Conservation (phyloP, 1,284 basidiomycete genomes). For the Sporisorium scitamineum region DNA sequence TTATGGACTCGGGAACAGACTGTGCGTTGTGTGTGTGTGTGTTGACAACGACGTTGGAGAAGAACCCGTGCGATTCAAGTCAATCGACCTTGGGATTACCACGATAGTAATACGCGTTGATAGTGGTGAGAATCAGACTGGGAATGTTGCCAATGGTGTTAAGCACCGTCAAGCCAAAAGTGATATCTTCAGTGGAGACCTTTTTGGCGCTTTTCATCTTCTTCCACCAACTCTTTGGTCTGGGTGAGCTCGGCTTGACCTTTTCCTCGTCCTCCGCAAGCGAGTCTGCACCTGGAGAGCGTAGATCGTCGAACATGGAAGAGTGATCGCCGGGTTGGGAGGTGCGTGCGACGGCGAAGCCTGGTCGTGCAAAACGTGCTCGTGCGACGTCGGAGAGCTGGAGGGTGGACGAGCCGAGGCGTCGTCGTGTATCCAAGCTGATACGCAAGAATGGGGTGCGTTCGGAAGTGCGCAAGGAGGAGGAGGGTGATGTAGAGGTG, state of each 20-base stretch:
- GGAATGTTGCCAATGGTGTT: conserved; percentile 43
- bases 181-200: conserved; percentile 31
- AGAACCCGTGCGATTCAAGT: no score
- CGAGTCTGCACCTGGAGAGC: no score
- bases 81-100: conserved; percentile 46
- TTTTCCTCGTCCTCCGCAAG: neutral
- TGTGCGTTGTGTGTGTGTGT: neutral
- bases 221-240: neutral
- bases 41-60: no score
- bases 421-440: neutral
- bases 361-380: neutral
- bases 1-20: no score
- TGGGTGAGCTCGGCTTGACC: neutral
- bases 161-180: conserved; percentile 31
- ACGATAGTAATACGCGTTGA: conserved; percentile 25
- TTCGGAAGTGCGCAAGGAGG: neutral
- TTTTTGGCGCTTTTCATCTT: neutral
- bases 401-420: neutral
- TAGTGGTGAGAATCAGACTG: conserved; percentile 25
- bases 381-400: neutral
- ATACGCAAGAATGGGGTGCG: neutral
- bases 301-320: neutral
- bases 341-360: neutral
- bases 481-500: neutral
- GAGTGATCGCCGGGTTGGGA: neutral